Base-by-base conservation (phyloP, 2,329 filamentous ascomycete genomes). In the Plectosphaerella plurivora region DNA sequence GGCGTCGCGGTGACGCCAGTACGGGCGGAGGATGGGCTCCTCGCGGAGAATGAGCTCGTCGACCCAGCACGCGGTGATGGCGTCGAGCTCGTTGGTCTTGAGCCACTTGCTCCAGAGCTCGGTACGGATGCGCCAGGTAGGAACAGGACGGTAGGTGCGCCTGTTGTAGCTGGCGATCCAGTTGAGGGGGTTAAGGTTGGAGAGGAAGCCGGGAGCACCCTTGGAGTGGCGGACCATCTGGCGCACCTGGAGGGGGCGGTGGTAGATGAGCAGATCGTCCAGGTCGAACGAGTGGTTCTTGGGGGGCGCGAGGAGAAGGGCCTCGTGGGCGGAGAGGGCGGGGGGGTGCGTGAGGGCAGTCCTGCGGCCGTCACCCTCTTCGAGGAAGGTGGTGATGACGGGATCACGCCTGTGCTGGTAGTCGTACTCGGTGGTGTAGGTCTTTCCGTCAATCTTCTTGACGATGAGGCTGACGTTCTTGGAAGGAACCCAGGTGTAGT, bases 61-160 rank as follows among this genome's bases (percentile, higher is more conserved):
- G 62, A 78, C 69, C 70, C 74, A 77, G 53, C 75, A 74, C 2
- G 73, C 71, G 12, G 73, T 73, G 7, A 78, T 70, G 14, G 72
- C 76, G 48, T 79, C 76, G 12, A 79, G 66, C 33, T 70, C 69
- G 28, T 65, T 66, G 1, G 68, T 67, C 20, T 73, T 70, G 48
- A 76, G 73, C 76, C 76, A 79, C 14, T 68, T 66, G 53, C 74
- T 74, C 76, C 76, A 79, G 41, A 79, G 69, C 54, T 73, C 65
- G 1, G 74, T 76, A n/a, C 76, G 68, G 47, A 76, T 69, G 47
- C 65, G 71, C 54, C 74, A 75, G 8, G 76, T 78, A 0, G 75
- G 75, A 0, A 76, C 59, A 2, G 60, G 68, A 3, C 61, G 59
- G 52, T 67, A 66, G 10, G 68, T 60, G 33, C 60, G 53, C 51